These are phyloP conservation scores for Petunia secreta DNA, from an alignment of 257 asterid genomes.

Conservation along the genomic window DNA sequence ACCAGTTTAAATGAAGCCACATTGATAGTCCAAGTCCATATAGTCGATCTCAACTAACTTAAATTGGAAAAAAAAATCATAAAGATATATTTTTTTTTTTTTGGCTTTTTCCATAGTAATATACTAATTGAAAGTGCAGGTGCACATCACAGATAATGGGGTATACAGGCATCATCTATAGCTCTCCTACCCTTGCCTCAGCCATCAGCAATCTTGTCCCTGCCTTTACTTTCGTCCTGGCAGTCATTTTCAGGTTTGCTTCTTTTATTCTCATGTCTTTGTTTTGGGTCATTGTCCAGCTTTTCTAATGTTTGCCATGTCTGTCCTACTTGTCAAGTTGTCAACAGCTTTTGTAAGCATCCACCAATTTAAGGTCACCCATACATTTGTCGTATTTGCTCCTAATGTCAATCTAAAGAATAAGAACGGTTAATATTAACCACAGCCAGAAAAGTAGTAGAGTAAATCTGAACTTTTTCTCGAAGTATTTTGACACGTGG, in stretches of 20 bases:
- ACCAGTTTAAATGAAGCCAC: too few species aligned
- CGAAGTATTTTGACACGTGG: too few species aligned
- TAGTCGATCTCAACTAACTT: too few species aligned
- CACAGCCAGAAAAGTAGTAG: too few species aligned
- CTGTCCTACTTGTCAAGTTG: background rate
- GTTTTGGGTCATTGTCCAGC: background rate
- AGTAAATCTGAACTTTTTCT: too few species aligned
- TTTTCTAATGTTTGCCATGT: background rate
- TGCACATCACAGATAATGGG: conserved; percentile 71
- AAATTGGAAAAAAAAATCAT: too few species aligned
- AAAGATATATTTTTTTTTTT: background rate
- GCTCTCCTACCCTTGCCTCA: conserved; percentile 83
- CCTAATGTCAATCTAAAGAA: too few species aligned
- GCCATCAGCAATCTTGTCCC: conserved; percentile 87
- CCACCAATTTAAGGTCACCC: background rate
- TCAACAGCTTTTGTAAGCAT: conserved; percentile 12
- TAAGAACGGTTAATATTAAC: too few species aligned
- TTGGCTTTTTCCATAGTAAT: background rate
- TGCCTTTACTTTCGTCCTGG: conserved; percentile 66
- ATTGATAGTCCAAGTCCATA: too few species aligned
- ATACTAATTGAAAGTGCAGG: conserved; percentile 32
- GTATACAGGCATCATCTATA: conserved; percentile 61
- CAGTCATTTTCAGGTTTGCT: conserved; percentile 40
- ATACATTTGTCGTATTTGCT: too few species aligned
- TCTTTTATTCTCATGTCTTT: background rate